Base-by-base conservation (phyloP, 179 eudicot species). In the Silene noctiflora region DNA sequence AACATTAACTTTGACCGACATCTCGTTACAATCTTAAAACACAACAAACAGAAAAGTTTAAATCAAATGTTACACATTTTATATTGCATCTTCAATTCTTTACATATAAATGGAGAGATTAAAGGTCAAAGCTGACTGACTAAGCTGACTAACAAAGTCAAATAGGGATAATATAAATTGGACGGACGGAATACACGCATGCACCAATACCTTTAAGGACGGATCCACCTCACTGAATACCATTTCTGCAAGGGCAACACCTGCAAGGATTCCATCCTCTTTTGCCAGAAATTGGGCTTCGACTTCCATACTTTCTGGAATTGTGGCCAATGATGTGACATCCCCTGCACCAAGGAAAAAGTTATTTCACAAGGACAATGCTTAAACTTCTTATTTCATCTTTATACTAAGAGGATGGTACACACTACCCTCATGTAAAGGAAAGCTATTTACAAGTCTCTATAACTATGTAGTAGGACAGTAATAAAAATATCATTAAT, bases 231-330 rank as follows among this genome's bases (percentile, higher is more conserved):
- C 96, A 21, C 80, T 76, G 73, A 94, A 94, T 65, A 91, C 82
- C 96, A 93, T 92, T 81, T 92, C 97, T 12, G 96, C 94, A 80
- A 94, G 91, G 73, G 93, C 82, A 78, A 89, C 89, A 21, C 98
- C 98, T 25, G 97, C 98, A 46, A 94, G 22, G 48, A 89, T 81
- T 72, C 98, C 98, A 84, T 94, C 91, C 81, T 94, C 98, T 83
- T 92, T 92, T 53, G 96, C 95, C 83, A 94, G 72, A 77, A 94
- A 94, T 79, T 85, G 80, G 75, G 98, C 98, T 89, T 94, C 97
- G 66, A 86, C 97, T 85, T 91, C 95, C 94, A 92, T 89, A 70
- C 82, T 85, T 79, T 79, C 79, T 14, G 97, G 98, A 84, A 91
- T 89, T 29, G 95, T 94, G 72, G 98, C 98, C 87, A 88, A 76